Conservation (phyloP, 2,329 filamentous ascomycete genomes). For the Trichoderma asperellum region DNA sequence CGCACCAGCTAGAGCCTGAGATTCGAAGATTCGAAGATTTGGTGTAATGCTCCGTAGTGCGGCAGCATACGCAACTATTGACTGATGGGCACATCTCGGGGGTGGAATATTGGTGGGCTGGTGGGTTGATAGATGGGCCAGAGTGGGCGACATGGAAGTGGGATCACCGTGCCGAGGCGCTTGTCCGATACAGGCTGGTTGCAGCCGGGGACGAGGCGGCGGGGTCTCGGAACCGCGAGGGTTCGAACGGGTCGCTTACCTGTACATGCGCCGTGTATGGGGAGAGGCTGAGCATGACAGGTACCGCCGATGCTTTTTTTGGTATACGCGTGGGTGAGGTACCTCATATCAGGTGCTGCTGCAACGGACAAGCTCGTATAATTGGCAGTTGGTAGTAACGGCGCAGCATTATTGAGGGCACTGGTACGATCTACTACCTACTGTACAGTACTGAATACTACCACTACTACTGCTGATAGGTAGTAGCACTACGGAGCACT, state of each 20-base stretch:
- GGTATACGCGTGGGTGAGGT: background rate
- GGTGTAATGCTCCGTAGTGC: slow-evolving; percentile 1
- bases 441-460: too few species aligned
- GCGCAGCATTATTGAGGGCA: background rate
- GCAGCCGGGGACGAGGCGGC: slow-evolving; percentile 7
- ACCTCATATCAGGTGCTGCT: background rate
- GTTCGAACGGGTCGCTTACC: background rate
- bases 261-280: background rate
- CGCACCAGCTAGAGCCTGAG: background rate
- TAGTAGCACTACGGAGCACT: background rate
- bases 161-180: slow-evolving; percentile 23
- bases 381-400: background rate
- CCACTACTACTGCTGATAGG: too few species aligned
- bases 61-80: background rate
- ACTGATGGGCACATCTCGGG: slow-evolving; percentile 12
- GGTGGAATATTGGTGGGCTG: slow-evolving; percentile 6
- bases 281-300: background rate
- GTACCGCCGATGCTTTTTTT: background rate
- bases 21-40: slow-evolving; percentile 15
- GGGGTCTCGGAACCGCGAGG: slow-evolving; percentile 12
- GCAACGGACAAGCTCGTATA: background rate
- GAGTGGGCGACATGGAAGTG: background rate
- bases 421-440: background rate
- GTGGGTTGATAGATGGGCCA: background rate
- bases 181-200: slow-evolving; percentile 25